Conservation (phyloP, 345 rosid species). For the Aquilaria yunnanensis region DNA sequence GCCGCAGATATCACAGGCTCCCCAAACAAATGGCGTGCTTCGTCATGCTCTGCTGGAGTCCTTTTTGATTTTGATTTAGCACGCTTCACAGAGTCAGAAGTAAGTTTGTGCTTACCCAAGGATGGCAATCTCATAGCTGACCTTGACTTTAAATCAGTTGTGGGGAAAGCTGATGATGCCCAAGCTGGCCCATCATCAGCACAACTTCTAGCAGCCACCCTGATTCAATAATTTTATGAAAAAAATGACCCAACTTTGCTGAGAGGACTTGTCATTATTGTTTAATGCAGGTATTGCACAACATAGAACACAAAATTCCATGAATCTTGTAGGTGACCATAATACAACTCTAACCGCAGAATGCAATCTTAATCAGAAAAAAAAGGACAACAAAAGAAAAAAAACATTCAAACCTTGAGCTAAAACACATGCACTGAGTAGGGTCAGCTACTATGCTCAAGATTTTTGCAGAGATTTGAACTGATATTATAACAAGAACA, state of each 20-base stretch:
- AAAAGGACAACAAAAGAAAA: no score
- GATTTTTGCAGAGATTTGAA: no score
- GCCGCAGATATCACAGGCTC: conserved; percentile 25
- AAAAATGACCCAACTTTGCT: not conserved
- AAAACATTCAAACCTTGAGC: no score
- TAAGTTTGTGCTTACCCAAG: conserved; percentile 79
- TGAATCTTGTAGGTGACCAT: no score
- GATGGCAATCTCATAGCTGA: conserved; percentile 37
- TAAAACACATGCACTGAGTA: no score
- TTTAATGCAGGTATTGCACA: no score
- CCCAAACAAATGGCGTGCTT: conserved; percentile 14
- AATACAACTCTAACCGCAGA: no score
- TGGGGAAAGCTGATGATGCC: conserved; percentile 53
- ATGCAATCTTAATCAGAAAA: no score
- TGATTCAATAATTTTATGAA: conserved; percentile 17
- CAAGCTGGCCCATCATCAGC: conserved; percentile 48
- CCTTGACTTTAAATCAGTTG: conserved; percentile 53
- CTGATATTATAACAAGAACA: not conserved
- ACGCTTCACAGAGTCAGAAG: conserved; percentile 45
- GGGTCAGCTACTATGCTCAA: no score
- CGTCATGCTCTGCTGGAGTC: conserved; percentile 39
- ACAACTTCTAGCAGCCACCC: conserved; percentile 64
- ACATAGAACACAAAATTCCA: no score
- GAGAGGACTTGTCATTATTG: no score
- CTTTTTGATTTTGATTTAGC: conserved; percentile 56